Evolutionary conservation across 2,329 filamentous ascomycete genomes (phyloP), one percentile per base, ranked within the genome.

Genomic region (Microthyrium microscopicum): DNA sequence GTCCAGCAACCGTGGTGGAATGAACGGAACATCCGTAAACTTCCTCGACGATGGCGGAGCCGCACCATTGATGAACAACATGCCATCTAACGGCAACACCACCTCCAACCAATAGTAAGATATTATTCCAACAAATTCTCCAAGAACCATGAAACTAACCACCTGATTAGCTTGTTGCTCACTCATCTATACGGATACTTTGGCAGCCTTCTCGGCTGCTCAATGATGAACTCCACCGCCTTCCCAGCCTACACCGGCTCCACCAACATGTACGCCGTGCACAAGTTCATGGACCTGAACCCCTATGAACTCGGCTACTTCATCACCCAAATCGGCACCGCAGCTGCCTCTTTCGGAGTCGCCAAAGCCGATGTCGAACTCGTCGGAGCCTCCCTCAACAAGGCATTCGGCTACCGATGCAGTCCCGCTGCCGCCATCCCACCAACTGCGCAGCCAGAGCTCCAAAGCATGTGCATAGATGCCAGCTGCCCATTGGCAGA

Each of bases 121-220:
- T 25, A 9, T 4, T 20, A 22, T 18, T n/a, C 4, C 33, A 20
- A 16, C 35, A 25, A 31, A 31, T 18, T 27, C 5, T 17, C 27
- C 3, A 11, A 31, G 6, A 18, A 7, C 3, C 5, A 26, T 16
- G n/a, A 25, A 20, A 20, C 25, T 31, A 20, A 25, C 12, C 28
- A 9, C n/a, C 4, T n/a, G 11, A 22, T 3, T 37, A 68, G 65
- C 49, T 58, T 58, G 39, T 64, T 75, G 35, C 50, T 75, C 39
- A 73, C 66, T 28, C 70, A 74, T 45, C 54, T 75, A 24, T 74
- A 75, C 54, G 51, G 66, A 41, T 74, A 66, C 58, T 75, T 75
- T 46, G 70, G 67, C 32, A 55, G 55, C 17, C 58, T 75, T 16
- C 60, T 73, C 26, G 66, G 64, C 42, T 74, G 69, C 55, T 59